Conservation (phyloP, 169 alveolate genomes). For the Cryptosporidium muris region DNA sequence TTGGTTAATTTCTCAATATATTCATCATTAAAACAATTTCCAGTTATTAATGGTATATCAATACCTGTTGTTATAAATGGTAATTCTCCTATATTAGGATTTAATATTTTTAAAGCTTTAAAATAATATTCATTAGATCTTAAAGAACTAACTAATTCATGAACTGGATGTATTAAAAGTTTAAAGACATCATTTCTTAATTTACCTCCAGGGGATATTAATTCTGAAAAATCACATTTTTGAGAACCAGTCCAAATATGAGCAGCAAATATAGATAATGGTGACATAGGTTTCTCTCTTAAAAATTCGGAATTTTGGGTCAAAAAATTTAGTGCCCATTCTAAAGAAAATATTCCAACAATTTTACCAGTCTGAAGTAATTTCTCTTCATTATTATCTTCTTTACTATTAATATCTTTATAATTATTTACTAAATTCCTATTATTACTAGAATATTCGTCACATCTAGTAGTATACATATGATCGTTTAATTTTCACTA, state of each 20-base stretch:
- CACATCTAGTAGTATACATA: too few relatives aligned
- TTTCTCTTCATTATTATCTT: slow-evolving; percentile 1
- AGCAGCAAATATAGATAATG: slow-evolving; percentile 47
- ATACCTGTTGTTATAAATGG: slow-evolving; percentile 8
- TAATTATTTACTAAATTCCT: too few relatives aligned
- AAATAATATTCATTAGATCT: slow-evolving; percentile 32
- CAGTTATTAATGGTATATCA: slow-evolving; percentile 59
- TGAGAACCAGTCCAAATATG: slow-evolving; percentile 71
- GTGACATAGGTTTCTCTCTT: slow-evolving; percentile 51
- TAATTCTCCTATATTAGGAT: neutral
- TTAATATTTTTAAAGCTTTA: slow-evolving; percentile 14
- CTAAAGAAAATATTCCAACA: slow-evolving; percentile 51
- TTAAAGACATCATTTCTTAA: slow-evolving; percentile 51
- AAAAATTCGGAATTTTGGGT: slow-evolving; percentile 36
- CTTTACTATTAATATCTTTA: neutral
- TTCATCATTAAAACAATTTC: slow-evolving; percentile 23
- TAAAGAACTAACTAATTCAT: slow-evolving; percentile 38
- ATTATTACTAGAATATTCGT: too few relatives aligned
- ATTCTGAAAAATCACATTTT: slow-evolving; percentile 14
- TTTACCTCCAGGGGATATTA: slow-evolving; percentile 38
- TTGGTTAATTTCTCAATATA: slow-evolving; percentile 41
- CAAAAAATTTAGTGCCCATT: slow-evolving; percentile 54
- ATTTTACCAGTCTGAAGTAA: slow-evolving; percentile 14
- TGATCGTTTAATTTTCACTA: too few relatives aligned
- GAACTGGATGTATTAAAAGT: slow-evolving; percentile 62